phyloP scores from a whole-genome alignment of 2,329 filamentous ascomycete species.

The Teratosphaeria zuluensis region DNA sequence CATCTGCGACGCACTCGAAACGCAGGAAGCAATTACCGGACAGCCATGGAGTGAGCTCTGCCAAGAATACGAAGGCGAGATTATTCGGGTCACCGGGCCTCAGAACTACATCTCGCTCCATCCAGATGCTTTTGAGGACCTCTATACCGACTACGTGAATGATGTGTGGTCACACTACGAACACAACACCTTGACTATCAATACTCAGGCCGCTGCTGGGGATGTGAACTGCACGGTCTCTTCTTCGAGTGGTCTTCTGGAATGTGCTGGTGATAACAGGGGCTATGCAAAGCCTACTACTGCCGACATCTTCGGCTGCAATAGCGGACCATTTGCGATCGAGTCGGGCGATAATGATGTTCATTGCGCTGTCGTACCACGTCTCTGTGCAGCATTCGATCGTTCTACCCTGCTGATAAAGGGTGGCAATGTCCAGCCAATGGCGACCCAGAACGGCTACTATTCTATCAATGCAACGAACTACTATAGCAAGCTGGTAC shows the following conservation, averaged over 20 bases:
- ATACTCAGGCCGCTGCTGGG: slow-evolving; percentile 54
- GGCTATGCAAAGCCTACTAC: slow-evolving; percentile 50
- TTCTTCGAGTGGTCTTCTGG: slow-evolving; percentile 27
- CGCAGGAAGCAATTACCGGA: slow-evolving; percentile 47
- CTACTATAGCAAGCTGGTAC: slow-evolving; percentile 52
- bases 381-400: slow-evolving; percentile 70
- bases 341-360: slow-evolving; percentile 30
- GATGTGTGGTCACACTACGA: slow-evolving; percentile 43
- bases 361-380: slow-evolving; percentile 54
- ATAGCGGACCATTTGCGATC: slow-evolving; percentile 50
- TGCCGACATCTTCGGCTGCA: slow-evolving; percentile 59
- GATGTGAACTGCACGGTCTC: slow-evolving; percentile 41
- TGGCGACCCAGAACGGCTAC: slow-evolving; percentile 30
- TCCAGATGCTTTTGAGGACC: slow-evolving; percentile 36
- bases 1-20: slow-evolving; percentile 45
- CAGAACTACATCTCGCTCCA: slow-evolving; percentile 36
- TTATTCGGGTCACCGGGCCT: slow-evolving; percentile 33
- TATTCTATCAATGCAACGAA: slow-evolving; percentile 33
- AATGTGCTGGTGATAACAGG: slow-evolving; percentile 30
- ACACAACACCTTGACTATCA: slow-evolving; percentile 42
- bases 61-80: slow-evolving; percentile 27
- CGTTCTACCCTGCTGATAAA: slow-evolving; percentile 54
- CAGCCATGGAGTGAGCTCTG: slow-evolving; percentile 54
- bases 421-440: slow-evolving; percentile 41
- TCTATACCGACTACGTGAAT: slow-evolving; percentile 43